Base-by-base conservation (phyloP, 1,284 basidiomycete species). In the Heterobasidion parviporum region DNA sequence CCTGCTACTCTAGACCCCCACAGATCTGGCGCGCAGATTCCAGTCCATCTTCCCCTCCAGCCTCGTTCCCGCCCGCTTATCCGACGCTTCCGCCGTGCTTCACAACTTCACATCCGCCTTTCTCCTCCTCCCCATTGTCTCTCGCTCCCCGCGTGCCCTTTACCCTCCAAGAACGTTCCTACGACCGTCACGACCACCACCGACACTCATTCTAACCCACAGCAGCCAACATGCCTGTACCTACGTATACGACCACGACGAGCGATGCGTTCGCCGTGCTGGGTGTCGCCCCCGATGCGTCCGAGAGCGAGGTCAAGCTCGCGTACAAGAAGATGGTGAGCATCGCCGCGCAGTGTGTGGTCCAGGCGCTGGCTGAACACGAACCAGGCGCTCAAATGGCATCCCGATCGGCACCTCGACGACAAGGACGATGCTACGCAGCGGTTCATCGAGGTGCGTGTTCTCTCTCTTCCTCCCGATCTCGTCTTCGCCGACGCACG, bases 301-400 rank as follows among this genome's bases (percentile, higher is more conserved):
- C 68, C 16, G 79, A 80, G 15, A 85, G 89, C 62, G 87, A 92
- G 20, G 86, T 98, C 65, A 95, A 94, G 71, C 86, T 83, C 61
- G 88, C 86, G 1, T 90, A 90, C 75, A 89, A 87, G 76, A 87
- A 85, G 67, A 83, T 87, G 79, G 87, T 85, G 59, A 34, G 77
- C 67, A 1, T 35, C 20, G 4, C 53, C 54, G 54, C 56, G 34
- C 53, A 38, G 18, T 44, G 59, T 60, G 36, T 58, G 54, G 55
- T 56, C 8, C 56, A 54, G 53, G 51, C 59, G 55, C 57, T 14
- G 52, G 12, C 50, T 59, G 55, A 61, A 52, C 32, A 15, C 12
- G 54, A 52, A 52, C 59, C 63, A 92, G 84, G 92, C 92, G 46
- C 73, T 96, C 67, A 92, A 90, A 78, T 91, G 88, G 84, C 94